Base-by-base conservation (phyloP, 2,329 filamentous ascomycete genomes). In the Penicillium janthinellum region DNA sequence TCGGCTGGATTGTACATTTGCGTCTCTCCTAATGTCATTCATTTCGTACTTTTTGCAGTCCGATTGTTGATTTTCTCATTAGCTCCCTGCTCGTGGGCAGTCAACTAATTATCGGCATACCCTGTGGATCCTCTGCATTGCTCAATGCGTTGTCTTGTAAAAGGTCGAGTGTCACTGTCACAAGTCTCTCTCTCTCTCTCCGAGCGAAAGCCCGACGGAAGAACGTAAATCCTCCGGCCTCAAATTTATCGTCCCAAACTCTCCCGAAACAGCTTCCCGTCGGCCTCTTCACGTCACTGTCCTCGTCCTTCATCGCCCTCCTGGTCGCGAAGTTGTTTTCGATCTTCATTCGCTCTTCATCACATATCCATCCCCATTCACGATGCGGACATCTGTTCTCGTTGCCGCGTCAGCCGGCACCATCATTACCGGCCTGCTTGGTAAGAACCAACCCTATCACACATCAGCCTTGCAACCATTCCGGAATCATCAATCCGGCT, bases 401-500 rank as follows among this genome's bases (percentile, higher is more conserved):
- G 79, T 84, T 66, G 79, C 83, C 73, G 81, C 84, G 70, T 82
- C 83, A 62, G 81, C 82, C 67, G 85, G 85, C 77, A 84, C 84
- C 55, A 73, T 86, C 67, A 74, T 86, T 64, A 83, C 85, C 44
- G 84, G 84, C 67, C 73, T 86, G 61, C 75, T 88, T 66, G 80
- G 80, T 82, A 77, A 66, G 77, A 53, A 55, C 58, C 56, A 42
- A 34, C 53, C 56, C 31, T 34, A 44, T 55, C 31, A 37, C 35
- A n/a, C 35, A 38, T 25, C 35, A 39, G n/a, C 22, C 37, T 28
- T 3, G 17, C 34, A 31, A 28, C 34, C 22, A 28, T 25, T 11
- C 11, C 3, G 25, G 20, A 41, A 31, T 4, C 10, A 41, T 52
- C 20, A 37, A 22, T 35, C 5, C 4, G 20, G 37, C 11, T 31